A percentile compares a stretch with the other conserved stretches of the same genome.
Evolutionary conservation across 805 yeast genomes (phyloP).

Genomic region (Candida lessepsii): DNA sequence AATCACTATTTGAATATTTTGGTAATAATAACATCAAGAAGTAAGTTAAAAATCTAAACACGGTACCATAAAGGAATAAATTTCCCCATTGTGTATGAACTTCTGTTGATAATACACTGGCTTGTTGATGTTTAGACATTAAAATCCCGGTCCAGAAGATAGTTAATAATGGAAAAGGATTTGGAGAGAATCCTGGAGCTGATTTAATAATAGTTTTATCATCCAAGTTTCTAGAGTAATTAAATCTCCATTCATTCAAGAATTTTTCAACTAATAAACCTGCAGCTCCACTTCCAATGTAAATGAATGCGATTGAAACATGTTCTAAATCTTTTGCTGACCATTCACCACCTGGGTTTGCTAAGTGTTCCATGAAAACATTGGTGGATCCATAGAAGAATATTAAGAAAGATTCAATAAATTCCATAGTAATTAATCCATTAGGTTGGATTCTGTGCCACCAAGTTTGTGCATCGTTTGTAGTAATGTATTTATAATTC

Average conservation of each 20-base stretch:
- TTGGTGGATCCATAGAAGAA: slow-evolving; percentile 88
- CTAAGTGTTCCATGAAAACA: slow-evolving; percentile 83
- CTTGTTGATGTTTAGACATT: slow-evolving; percentile 94
- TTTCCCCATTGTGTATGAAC: slow-evolving; percentile 94
- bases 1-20: slow-evolving; percentile 30
- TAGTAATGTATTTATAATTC: slow-evolving; percentile 48
- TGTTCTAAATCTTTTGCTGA: slow-evolving; percentile 53
- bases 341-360: slow-evolving; percentile 74
- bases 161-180: slow-evolving; percentile 91
- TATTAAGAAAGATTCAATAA: slow-evolving; percentile 74
- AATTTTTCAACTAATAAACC: slow-evolving; percentile 80
- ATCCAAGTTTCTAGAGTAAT: slow-evolving; percentile 22
- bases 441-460: slow-evolving; percentile 40
- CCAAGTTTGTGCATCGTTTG: slow-evolving; percentile 31
- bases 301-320: slow-evolving; percentile 41
- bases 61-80: slow-evolving; percentile 77
- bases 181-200: slow-evolving; percentile 80
- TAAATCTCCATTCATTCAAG: slow-evolving; percentile 58
- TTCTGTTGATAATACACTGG: slow-evolving; percentile 69
- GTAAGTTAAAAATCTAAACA: slow-evolving; percentile 67
- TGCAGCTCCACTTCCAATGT: slow-evolving; percentile 87
- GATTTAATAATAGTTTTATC: slow-evolving; percentile 25
- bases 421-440: slow-evolving; percentile 75
- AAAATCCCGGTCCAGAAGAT: slow-evolving; percentile 95
- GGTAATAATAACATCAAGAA: slow-evolving; percentile 48